Evolutionary conservation across 495 filamentous ascomycete genomes (phyloP), one percentile per base, ranked within the genome.

Genomic region (Hypomontagnella submonticulosa): DNA sequence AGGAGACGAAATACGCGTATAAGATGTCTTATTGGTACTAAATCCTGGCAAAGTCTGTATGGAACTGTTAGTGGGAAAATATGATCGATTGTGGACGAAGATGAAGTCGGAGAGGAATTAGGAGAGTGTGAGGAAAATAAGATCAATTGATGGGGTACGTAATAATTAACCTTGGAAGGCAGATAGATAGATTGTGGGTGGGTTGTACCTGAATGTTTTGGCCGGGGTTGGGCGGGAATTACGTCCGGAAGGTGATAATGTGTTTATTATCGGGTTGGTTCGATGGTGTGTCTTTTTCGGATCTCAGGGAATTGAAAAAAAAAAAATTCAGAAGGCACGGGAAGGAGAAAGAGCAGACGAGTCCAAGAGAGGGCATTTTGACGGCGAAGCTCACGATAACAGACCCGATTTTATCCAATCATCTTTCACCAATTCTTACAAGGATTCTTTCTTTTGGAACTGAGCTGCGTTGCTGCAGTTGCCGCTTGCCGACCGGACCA

Each of bases 301-400:
- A 42, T 41, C 48, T 15, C 27, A 42, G 23, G 37, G 20, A 30
- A 20, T 16, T 16, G 33, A 18, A 50, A 50, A 50, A 30, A n/a
- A 43, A 20, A 60, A 60, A 30, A 41, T 38, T 33, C 7, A 34
- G 41, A 57, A 42, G 33, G 36, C 9, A n/a, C 41, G 56, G 50
- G 49, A 53, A 49, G 23, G 23, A 27, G 23, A 27, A 27, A 27
- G 23, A 27, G 37, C 38, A 51, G 33, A 51, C 37, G 58, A 33
- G 27, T 41, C 30, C 43, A 37, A 10, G 19, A 12, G 20, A 61
- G 34, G 36, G 51, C 32, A 51, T 32, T 37, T 47, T 48, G 57
- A 62, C 67, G 58, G 71, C 44, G 61, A 73, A 73, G 71, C 61
- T 73, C 71, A 73, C 71, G 71, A 73, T 73, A 71, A 71, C 63